Evolutionary conservation across 371 early-diverging fungal genomes (phyloP).

Genomic region (Encephalitozoon cuniculi): DNA sequence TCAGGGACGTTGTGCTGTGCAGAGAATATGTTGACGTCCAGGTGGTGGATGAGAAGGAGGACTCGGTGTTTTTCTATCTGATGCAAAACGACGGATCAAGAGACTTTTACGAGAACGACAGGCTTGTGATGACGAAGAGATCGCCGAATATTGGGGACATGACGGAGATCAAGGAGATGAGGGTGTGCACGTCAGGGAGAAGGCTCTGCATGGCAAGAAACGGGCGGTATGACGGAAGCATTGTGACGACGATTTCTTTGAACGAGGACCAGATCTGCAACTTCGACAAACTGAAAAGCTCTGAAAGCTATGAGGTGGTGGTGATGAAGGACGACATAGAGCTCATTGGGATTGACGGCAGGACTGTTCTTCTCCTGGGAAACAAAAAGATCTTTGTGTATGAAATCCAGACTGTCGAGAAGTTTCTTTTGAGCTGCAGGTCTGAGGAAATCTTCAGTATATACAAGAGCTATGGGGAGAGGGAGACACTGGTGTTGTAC

Average conservation of each 20-base stretch:
- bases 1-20: conserved; percentile 8
- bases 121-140: conserved; percentile 17
- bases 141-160: conserved; percentile 11
- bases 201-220: conserved; percentile 11
- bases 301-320: conserved; percentile 45
- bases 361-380: conserved; percentile 17
- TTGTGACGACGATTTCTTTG: conserved; percentile 15
- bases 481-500: conserved; percentile 34
- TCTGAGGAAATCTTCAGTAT: conserved; percentile 40
- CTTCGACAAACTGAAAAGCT: conserved; percentile 26
- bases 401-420: conserved; percentile 28
- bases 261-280: conserved; percentile 47
- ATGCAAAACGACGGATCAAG: conserved; percentile 32
- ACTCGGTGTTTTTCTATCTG: conserved; percentile 39
- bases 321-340: not conserved
- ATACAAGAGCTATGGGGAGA: conserved; percentile 45
- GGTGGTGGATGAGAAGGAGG: conserved; percentile 39
- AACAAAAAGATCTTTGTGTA: conserved; percentile 23
- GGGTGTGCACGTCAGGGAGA: not conserved
- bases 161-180: not conserved
- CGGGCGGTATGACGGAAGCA: conserved; percentile 15
- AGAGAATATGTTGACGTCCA: conserved; percentile 38
- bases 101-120: conserved; percentile 34
- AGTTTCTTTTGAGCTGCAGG: conserved; percentile 30
- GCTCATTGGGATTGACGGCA: not conserved